Evolutionary conservation across 2,329 filamentous ascomycete genomes (phyloP).

Genomic region (Fonsecaea pugnacius): DNA sequence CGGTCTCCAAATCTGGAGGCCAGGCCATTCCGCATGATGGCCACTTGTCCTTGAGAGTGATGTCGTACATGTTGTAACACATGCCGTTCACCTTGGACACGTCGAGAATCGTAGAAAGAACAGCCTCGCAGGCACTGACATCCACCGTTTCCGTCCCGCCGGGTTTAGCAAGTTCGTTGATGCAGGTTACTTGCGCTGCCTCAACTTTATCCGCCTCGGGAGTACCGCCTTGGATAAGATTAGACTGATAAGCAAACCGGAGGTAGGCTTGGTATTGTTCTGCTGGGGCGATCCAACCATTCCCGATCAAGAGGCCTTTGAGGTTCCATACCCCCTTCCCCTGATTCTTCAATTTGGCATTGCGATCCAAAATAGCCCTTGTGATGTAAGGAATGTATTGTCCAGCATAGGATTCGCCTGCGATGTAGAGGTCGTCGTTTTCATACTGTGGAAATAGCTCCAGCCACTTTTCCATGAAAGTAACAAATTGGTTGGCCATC

Average conservation of each 20-base stretch:
- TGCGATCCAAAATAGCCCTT: conserved; percentile 85
- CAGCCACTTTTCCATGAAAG: conserved; percentile 92
- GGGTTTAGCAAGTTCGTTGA: conserved; percentile 63
- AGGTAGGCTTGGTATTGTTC: conserved; percentile 92
- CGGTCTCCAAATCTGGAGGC: conserved; percentile 79
- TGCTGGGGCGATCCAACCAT: conserved; percentile 90
- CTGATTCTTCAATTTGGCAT: conserved; percentile 60
- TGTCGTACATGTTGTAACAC: conserved; percentile 97
- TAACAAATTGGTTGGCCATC: conserved; percentile 87
- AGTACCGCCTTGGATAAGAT: conserved; percentile 70
- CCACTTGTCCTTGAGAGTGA: conserved; percentile 78
- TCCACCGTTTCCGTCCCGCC: conserved; percentile 68
- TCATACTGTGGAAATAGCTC: conserved; percentile 87
- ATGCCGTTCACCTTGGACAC: conserved; percentile 64
- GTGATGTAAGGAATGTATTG: conserved; percentile 98
- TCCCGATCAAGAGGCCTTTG: conserved; percentile 86
- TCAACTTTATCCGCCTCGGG: conserved; percentile 69
- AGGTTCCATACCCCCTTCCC: conserved; percentile 71
- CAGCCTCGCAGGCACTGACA: conserved; percentile 71
- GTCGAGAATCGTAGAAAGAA: conserved; percentile 74
- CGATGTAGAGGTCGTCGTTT: conserved; percentile 87
- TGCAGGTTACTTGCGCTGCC: conserved; percentile 69
- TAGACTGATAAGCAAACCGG: conserved; percentile 76
- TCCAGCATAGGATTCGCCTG: conserved; percentile 94
- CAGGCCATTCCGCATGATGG: conserved; percentile 96